A percentile compares a stretch with the other conserved stretches of the same genome.
Evolutionary conservation across 1,284 basidiomycete species (phyloP).

Genomic region (Ganoderma multipileum): DNA sequence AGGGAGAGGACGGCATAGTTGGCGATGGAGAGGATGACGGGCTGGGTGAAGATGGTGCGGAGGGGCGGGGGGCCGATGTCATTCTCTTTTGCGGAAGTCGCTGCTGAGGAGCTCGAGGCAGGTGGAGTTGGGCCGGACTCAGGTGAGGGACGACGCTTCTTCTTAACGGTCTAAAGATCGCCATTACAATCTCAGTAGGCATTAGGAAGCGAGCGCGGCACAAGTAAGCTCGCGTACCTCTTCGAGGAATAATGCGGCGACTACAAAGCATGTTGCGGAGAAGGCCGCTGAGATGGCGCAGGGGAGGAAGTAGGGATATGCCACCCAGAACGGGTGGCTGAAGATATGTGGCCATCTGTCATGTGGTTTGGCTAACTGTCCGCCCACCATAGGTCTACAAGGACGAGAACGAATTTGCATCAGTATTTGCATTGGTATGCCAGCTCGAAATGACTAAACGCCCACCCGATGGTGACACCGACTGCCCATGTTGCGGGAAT

Average conservation of each 20-base stretch:
- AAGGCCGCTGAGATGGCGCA: constrained; percentile 50
- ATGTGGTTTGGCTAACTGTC: constrained; percentile 52
- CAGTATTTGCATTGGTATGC: not conserved
- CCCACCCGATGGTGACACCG: constrained; percentile 53
- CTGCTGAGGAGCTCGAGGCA: not conserved
- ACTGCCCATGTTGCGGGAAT: constrained; percentile 55
- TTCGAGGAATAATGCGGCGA: constrained; percentile 50
- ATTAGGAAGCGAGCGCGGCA: not conserved
- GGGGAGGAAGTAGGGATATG: constrained; percentile 63
- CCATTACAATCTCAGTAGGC: not conserved
- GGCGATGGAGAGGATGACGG: constrained; percentile 63
- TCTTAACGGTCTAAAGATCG: constrained; percentile 35
- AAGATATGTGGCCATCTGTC: constrained; percentile 55
- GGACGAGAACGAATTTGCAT: not conserved
- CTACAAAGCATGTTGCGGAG: constrained; percentile 45
- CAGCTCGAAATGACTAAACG: constrained; percentile 8
- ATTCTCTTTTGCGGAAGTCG: constrained; percentile 6
- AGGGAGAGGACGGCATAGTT: constrained; percentile 74
- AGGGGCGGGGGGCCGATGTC: constrained; percentile 43
- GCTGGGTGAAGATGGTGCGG: constrained; percentile 47
- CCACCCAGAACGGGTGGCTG: constrained; percentile 51
- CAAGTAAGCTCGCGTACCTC: constrained; percentile 47
- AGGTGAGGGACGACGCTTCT: constrained; percentile 9
- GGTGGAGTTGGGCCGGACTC: not conserved
- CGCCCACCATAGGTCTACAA: constrained; percentile 55